Base-by-base conservation (phyloP, 345 rosid species). In the Acer negundo region DNA sequence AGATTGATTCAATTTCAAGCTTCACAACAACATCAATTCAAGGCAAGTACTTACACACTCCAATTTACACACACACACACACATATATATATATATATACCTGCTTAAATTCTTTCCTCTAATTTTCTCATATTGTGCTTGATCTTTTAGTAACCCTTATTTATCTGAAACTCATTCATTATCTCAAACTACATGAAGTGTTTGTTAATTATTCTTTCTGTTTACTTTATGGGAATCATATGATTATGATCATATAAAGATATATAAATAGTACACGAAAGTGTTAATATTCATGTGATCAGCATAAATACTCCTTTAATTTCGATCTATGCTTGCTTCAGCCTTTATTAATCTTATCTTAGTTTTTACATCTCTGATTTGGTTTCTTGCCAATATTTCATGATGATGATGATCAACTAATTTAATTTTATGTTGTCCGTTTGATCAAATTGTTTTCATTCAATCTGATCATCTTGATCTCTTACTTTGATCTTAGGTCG, bases 21-120 rank as follows among this genome's bases (percentile, higher is more conserved):
- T 31, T 20, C 79, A 19, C 46, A 46, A 26, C 79, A 47, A 35
- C 38, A 64, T 53, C 72, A 69, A 69, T 79, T 74, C 17, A 49
- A 78, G 83, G 84, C 74, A 76, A 80, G 87, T 7, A 42, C 46
- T 35, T 4, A 5, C 38, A 35, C 38, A 35, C 38, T 4, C 4
- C 38, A 35, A 35, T 35, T 35, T 35, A n/a, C n/a, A n/a, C n/a
- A n/a, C n/a, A n/a, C n/a, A n/a, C n/a, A n/a, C n/a, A n/a, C n/a
- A n/a, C n/a, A n/a, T n/a, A n/a, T n/a, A n/a, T n/a, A n/a, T n/a
- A 26, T 26, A 26, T 26, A 26, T 26, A 26, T 26, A 26, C 28
- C 11, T 44, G 2, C 15, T 53, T 42, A 19, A 42, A 23, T 12
- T 79, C 55, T 51, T 44, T 64, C 10, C 7, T 35, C 38, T 35